A percentile compares a stretch with the other conserved stretches of the same genome.
phyloP scores from a whole-genome alignment of 441 rosid genomes.

The Flueggea neowawraea region DNA sequence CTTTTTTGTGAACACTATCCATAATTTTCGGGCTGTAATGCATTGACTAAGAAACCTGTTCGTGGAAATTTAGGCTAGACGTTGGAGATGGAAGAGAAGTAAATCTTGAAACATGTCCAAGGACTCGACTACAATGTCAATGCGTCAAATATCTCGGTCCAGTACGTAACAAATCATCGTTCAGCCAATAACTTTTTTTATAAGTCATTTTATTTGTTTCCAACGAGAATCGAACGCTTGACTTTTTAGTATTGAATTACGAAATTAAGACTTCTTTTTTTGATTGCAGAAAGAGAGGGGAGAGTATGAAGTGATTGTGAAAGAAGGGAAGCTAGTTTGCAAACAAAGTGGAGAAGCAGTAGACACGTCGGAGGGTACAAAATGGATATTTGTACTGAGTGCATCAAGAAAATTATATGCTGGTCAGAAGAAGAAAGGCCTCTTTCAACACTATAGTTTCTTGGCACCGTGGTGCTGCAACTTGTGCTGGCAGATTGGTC shows the following conservation, averaged over 20 bases:
- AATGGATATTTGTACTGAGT: conserved; percentile 96
- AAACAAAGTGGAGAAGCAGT: conserved; percentile 55
- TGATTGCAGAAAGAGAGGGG: conserved; percentile 69
- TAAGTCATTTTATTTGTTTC: no score
- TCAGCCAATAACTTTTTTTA: neutral
- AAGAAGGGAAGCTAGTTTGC: conserved; percentile 58
- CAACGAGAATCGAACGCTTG: no score
- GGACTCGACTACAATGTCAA: conserved; percentile 66
- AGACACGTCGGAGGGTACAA: conserved; percentile 52
- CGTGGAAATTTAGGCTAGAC: conserved; percentile 70
- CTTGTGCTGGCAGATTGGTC: conserved; percentile 84
- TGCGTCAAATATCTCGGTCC: conserved; percentile 97
- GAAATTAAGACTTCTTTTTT: neutral
- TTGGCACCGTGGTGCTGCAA: conserved; percentile 93
- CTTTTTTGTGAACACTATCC: neutral
- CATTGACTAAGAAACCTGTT: neutral
- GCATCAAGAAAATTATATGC: conserved; percentile 73
- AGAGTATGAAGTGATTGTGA: conserved; percentile 72
- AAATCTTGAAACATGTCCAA: conserved; percentile 68
- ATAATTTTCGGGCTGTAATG: no score
- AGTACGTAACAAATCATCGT: conserved; percentile 30
- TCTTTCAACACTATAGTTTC: conserved; percentile 94
- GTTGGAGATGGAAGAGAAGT: conserved; percentile 91
- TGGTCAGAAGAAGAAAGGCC: conserved; percentile 81
- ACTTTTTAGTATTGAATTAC: no score